phyloP scores from a whole-genome alignment of 2,329 filamentous ascomycete species.

The Colletotrichum liriopes region DNA sequence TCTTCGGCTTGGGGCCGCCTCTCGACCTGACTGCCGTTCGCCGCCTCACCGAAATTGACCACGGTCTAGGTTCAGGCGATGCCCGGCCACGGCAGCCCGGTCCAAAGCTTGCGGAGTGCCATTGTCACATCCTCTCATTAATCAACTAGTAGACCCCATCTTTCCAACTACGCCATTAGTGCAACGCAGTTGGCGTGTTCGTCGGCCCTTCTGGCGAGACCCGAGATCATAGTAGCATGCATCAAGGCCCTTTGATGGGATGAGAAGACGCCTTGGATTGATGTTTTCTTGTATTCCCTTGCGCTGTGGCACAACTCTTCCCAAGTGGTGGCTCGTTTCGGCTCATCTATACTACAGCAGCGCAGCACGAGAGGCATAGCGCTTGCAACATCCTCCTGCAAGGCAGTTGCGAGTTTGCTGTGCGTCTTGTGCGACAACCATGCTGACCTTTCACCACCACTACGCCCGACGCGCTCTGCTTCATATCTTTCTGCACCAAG shows the following conservation, averaged over 20 bases:
- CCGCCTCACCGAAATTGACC: conserved; percentile 29
- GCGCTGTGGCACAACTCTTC: conserved; percentile 1
- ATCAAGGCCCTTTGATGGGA: conserved; percentile 19
- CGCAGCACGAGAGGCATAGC: conserved; percentile 8
- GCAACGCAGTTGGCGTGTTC: conserved; percentile 20
- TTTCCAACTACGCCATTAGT: conserved; percentile 18
- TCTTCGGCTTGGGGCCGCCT: neutral
- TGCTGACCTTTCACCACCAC: conserved; percentile 14
- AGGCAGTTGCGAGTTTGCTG: conserved; percentile 18
- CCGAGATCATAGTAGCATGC: conserved; percentile 11
- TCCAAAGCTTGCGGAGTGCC: conserved; percentile 18
- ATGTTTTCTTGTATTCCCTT: conserved; percentile 2
- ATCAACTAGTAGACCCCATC: conserved; percentile 22
- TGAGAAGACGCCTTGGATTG: neutral
- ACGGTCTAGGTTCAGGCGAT: conserved; percentile 20
- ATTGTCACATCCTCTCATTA: conserved; percentile 4
- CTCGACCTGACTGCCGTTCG: conserved; percentile 23
- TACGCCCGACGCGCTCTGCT: conserved; percentile 1
- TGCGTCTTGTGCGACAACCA: conserved; percentile 26
- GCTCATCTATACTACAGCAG: conserved; percentile 7
- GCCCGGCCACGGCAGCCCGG: conserved; percentile 21
- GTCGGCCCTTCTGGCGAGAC: conserved; percentile 23
- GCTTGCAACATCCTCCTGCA: conserved; percentile 13
- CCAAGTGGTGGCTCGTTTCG: conserved; percentile 9
- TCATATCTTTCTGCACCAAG: conserved; percentile 13